Base-by-base conservation (phyloP, 2,329 filamentous ascomycete genomes). In the Fusarium sp. region DNA sequence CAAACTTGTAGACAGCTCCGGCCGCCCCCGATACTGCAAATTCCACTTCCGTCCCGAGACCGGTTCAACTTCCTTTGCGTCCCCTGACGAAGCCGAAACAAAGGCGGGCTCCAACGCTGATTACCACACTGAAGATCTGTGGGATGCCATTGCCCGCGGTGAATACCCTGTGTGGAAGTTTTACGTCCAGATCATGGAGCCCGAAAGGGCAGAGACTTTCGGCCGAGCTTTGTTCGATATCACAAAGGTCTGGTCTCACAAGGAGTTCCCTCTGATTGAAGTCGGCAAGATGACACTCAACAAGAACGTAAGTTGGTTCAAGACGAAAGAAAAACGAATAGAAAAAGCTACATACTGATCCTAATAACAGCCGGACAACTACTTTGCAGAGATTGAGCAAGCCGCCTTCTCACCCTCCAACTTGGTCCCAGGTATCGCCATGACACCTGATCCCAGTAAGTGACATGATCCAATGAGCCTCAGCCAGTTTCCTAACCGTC, bases 161-260 rank as follows among this genome's bases (percentile, higher is more conserved):
- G 75, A 85, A 25, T 82, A 75, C 53, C 83, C 84, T 0, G 77
- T 75, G 4, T 87, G 86, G 86, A 83, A 81, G 8, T 73, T 86
- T 9, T 83, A 82, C 63, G 73, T 88, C 2, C 85, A 89, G 73
- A 79, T 85, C 39, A 87, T 88, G 79, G 78, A 80, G 7, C 82
- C 84, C 0, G 76, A 83, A 56, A 78, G 86, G 43, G 84, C 84
- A 4, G 82, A 83, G 51, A 80, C 67, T 0, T 82, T 82, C 58
- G 76, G 78, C 2, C 80, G 80, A 62, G 82, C 85, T 56, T 79
- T 87, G 45, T 87, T 89, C 68, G 87, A 89, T 68, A 79, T 83
- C 35, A 88, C 86, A 11, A 84, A 87, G 60, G 79, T 83, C 30
- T 87, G 84, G 85, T 82, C 84, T 0, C 80, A 85, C 39, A 75